Evolutionary conservation across 768 basidiomycete genomes (phyloP).

Genomic region (Kwoniella heveanensis): DNA sequence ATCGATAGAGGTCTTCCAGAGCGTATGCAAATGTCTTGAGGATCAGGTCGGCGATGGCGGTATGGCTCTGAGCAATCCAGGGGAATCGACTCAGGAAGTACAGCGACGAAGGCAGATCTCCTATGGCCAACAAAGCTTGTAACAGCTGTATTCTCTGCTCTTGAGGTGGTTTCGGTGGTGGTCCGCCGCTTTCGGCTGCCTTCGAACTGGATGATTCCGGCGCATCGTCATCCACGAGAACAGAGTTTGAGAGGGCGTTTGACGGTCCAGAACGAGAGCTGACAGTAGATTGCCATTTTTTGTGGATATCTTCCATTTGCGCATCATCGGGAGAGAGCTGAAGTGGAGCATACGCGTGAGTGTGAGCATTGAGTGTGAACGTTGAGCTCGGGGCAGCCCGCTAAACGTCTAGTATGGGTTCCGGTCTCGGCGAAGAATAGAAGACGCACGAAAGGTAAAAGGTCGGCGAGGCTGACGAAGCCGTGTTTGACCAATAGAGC

Average conservation of each 20-base stretch:
- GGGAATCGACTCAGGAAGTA: slow-evolving; percentile 79
- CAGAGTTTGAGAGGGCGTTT: slow-evolving; percentile 46
- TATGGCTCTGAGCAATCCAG: slow-evolving; percentile 78
- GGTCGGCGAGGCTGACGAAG: slow-evolving; percentile 79
- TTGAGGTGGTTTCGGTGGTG: slow-evolving; percentile 53
- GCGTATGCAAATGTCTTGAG: slow-evolving; percentile 73
- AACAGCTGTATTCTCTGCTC: slow-evolving; percentile 80
- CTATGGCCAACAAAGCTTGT: slow-evolving; percentile 78
- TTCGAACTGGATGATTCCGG: slow-evolving; percentile 58
- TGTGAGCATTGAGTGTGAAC: neutral
- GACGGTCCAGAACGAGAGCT: slow-evolving; percentile 36
- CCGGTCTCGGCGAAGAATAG: neutral
- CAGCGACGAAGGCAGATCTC: slow-evolving; percentile 75
- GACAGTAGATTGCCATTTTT: slow-evolving; percentile 62
- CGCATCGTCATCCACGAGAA: slow-evolving; percentile 60
- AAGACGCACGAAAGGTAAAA: slow-evolving; percentile 79
- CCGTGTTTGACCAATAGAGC: slow-evolving; percentile 88
- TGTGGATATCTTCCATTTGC: slow-evolving; percentile 69
- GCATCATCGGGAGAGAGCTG: slow-evolving; percentile 75
- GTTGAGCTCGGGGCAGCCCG: too few relatives aligned
- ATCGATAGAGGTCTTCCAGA: slow-evolving; percentile 67
- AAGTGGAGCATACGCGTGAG: neutral
- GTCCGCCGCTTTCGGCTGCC: slow-evolving; percentile 57
- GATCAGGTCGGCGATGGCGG: slow-evolving; percentile 83
- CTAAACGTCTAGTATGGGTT: neutral